phyloP scores from a whole-genome alignment of 2,329 filamentous ascomycete species.

The Blastomyces emzantsi region DNA sequence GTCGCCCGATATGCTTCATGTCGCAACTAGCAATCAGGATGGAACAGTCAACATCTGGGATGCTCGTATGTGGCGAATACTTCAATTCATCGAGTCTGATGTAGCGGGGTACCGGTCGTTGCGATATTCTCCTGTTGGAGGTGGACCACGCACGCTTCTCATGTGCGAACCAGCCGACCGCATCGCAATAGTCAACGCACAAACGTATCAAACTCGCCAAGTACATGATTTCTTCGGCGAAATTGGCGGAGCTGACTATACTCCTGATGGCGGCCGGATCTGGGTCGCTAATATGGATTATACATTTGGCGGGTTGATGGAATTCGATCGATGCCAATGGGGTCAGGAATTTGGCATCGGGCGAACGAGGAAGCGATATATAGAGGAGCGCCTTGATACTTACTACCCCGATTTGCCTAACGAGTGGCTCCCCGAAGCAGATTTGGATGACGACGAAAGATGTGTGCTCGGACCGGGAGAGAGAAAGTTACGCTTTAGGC shows the following conservation, averaged over 20 bases:
- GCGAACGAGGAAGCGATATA: constrained; percentile 12
- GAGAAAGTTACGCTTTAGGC: constrained; percentile 27
- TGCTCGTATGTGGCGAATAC: constrained; percentile 33
- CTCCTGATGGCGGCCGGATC: constrained; percentile 33
- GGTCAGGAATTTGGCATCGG: constrained; percentile 26
- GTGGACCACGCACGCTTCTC: constrained; percentile 35
- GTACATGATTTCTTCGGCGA: constrained; percentile 41
- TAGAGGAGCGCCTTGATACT: constrained; percentile 16
- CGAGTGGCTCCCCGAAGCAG: constrained; percentile 31
- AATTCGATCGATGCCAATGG: constrained; percentile 35
- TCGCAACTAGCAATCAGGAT: constrained; percentile 41
- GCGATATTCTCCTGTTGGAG: constrained; percentile 37
- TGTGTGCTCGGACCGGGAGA: constrained; percentile 30
- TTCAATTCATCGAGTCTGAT: constrained; percentile 36
- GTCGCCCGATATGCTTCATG: constrained; percentile 40
- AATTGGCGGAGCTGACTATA: constrained; percentile 36
- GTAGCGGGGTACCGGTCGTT: constrained; percentile 38
- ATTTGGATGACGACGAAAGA: constrained; percentile 29
- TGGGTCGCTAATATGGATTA: constrained; percentile 39
- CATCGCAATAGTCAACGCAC: constrained; percentile 38
- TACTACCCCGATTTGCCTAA: constrained; percentile 27
- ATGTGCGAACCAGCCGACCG: constrained; percentile 38
- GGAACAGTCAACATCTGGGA: constrained; percentile 41
- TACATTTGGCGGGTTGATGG: constrained; percentile 38
- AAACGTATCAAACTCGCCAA: constrained; percentile 34